These are phyloP conservation scores for Geranium brycei DNA, from an alignment of 345 rosid species.

Conservation along the genomic window DNA sequence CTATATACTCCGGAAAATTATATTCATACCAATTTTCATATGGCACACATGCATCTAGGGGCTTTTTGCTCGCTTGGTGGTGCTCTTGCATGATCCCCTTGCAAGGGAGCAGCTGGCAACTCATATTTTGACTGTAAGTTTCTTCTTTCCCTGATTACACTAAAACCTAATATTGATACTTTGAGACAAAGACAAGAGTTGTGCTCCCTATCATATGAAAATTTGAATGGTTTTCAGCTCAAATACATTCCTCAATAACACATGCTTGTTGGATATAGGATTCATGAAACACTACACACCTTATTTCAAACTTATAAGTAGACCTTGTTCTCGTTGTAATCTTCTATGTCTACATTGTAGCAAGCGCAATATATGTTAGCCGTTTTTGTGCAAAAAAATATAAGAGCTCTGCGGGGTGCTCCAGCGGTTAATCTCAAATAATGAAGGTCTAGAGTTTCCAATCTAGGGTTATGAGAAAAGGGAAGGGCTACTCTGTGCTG, in stretches of 20 bases:
- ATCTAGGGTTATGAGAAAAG: not conserved
- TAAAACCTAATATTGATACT: not conserved
- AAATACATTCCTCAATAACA: not conserved
- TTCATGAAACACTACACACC: slow-evolving; percentile 1
- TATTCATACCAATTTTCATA: slow-evolving; percentile 5
- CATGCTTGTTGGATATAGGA: not conserved
- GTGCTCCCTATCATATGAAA: not conserved
- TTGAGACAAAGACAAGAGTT: not conserved
- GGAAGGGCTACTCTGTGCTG: not conserved
- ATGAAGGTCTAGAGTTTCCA: not conserved
- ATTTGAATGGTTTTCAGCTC: not conserved
- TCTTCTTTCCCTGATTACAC: slow-evolving; percentile 1
- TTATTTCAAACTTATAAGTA: not conserved
- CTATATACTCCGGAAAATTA: slow-evolving; percentile 1
- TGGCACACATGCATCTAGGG: slow-evolving; percentile 39
- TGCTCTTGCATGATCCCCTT: slow-evolving; percentile 89
- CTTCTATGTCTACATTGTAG: too few relatives aligned
- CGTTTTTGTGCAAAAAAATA: not conserved
- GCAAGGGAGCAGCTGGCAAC: slow-evolving; percentile 77
- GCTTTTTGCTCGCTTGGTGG: slow-evolving; percentile 84
- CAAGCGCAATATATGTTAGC: too few relatives aligned
- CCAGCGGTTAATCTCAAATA: not conserved
- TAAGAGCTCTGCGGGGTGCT: not conserved
- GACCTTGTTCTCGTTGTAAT: not conserved
- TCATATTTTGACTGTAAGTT: slow-evolving; percentile 77